Evolutionary conservation across 2,329 filamentous ascomycete species (phyloP), one percentile per base, ranked within the genome.

Genomic region (Colletotrichum acutatum): DNA sequence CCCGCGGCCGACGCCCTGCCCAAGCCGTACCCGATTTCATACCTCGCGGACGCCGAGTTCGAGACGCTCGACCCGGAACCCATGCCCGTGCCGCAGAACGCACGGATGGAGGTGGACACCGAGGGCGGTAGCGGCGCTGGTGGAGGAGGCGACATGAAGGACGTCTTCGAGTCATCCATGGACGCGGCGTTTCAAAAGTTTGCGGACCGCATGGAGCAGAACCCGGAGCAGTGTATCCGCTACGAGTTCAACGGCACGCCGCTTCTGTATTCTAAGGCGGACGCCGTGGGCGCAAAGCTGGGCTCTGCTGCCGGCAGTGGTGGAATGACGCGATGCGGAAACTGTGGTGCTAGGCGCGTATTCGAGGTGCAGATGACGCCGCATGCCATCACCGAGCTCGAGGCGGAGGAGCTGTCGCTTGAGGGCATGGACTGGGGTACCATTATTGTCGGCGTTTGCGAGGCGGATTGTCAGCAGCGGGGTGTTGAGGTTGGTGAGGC

Each of bases 381-480:
- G 53, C 93, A 97, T 80, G 92, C 95, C 3, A 99, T 99, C 78
- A 90, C 91, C 34, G 93, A 97, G 86, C 86, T 98, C 66, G 97
- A 98, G 85, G 91, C 89, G 11, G 93, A 95, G 54, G 91, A 93
- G 69, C 81, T 91, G 76, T 90, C 89, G 52, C 78, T 92, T 24
- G 88, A 97, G 86, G 97, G 95, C 0, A 99, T 99, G 97, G 97
- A 99, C 79, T 99, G 97, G 97, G 96, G 96, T 0, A 98, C 95
- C 0, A 89, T 99, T 9, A 90, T 99, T 71, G 86, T 98, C 49
- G 95, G 91, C 0, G 95, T 97, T 8, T 99, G 97, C 81, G 90
- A 89, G 76, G 90, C 84, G 79, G 94, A 98, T 81, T 98, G 97
- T 80, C 86, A 88, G 78, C 90, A 90, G 19, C 82, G 82, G 6